Evolutionary conservation across 306 rosid genomes (phyloP), one percentile per base, ranked within the genome.

Genomic region (Crotalaria pallida): DNA sequence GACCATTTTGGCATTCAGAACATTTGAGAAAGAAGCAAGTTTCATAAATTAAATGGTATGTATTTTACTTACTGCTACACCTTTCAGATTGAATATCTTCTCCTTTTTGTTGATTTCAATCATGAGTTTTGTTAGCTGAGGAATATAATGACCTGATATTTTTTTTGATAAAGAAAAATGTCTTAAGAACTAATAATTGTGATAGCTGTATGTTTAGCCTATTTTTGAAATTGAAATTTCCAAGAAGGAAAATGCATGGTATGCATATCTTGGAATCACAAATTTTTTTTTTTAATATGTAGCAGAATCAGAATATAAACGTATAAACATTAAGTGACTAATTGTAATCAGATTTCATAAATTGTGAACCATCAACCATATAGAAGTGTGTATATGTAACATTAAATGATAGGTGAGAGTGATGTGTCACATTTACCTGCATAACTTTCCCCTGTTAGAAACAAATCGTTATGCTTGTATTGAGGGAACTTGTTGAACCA

Each of bases 401-500:
- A 34, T 34, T 34, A 7, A 22, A 70, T 69, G 58, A 63, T 68
- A 26, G 16, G 13, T 74, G 61, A 67, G 45, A 44, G 27, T 74
- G 34, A 34, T 18, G 52, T 66, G 40, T 18, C 50, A 76, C 1
- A 52, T 19, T 17, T 65, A 87, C 91, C 91, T 41, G 91, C 91
- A 55, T 87, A 87, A 60, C 91, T 84, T 80, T 87, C 91, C 10
- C 91, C 91, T 11, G 88, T 76, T 19, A 87, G 81, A 76, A 79
- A 87, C 79, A 87, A 55, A 65, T 87, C 85, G 16, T 49, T 84
- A 4, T 79, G 58, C 67, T 43, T 84, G 82, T 74, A 87, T 29
- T 84, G 85, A 5, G 91, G 88, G 74, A 84, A 87, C 80, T 87
- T 84, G 68, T 71, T 73, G 66, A 87, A 79, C 91, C 91, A 87